Conservation (phyloP, 805 yeast genomes). For the Yarrowia sp. region DNA sequence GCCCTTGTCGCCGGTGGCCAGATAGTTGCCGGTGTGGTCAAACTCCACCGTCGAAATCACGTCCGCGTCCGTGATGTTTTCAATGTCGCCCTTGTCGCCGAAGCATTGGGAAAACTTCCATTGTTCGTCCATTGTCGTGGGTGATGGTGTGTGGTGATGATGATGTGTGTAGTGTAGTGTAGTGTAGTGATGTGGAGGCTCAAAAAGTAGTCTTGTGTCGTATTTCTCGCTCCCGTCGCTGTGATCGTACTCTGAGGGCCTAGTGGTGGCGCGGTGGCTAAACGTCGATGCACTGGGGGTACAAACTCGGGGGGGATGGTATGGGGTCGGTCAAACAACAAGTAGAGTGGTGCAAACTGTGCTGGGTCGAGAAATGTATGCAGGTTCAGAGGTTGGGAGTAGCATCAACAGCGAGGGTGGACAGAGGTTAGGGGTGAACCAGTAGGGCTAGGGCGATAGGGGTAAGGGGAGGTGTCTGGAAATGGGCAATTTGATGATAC, state of each 20-base stretch:
- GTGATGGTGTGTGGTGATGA: neutral
- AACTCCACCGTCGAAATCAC: slow-evolving; percentile 97
- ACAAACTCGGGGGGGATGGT: too few species aligned
- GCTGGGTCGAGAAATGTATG: slow-evolving; percentile 19
- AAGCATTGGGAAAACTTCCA: slow-evolving; percentile 97
- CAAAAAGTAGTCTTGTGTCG: neutral
- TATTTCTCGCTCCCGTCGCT: neutral
- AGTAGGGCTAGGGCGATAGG: neutral
- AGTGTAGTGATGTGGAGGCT: too few species aligned
- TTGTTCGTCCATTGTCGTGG: slow-evolving; percentile 45
- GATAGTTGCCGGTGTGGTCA: slow-evolving; percentile 89
- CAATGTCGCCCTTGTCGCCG: slow-evolving; percentile 98
- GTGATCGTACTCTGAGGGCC: neutral
- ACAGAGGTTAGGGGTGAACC: too few species aligned
- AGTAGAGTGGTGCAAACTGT: slow-evolving; percentile 27
- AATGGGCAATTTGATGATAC: neutral
- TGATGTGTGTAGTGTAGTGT: neutral
- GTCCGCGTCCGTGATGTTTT: slow-evolving; percentile 94
- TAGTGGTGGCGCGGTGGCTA: too few species aligned
- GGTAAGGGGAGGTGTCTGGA: neutral
- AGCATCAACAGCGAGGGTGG: neutral
- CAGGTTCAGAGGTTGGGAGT: slow-evolving; percentile 4
- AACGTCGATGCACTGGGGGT: too few species aligned
- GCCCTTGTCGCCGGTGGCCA: slow-evolving; percentile 98
- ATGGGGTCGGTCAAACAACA: slow-evolving; percentile 11